These are phyloP conservation scores for Daldinia childiae DNA, from an alignment of 495 filamentous ascomycete genomes.

Conservation along the genomic window DNA sequence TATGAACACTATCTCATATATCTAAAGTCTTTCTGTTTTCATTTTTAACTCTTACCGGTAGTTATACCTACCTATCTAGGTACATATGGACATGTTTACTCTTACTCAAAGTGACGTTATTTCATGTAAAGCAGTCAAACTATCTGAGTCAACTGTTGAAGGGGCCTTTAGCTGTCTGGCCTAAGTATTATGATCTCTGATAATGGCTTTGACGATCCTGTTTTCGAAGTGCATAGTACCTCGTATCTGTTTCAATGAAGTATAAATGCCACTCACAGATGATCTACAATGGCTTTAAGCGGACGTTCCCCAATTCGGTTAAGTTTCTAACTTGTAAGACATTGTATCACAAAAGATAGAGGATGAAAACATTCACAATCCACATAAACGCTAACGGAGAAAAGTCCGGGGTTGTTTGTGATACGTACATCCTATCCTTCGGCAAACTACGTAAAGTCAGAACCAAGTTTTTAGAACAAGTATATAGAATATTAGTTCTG, in stretches of 20 bases:
- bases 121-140: too few species aligned
- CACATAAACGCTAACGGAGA: slow-evolving; percentile 21
- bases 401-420: slow-evolving; percentile 19
- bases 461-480: background rate
- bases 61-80: too few species aligned
- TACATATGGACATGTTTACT: too few species aligned
- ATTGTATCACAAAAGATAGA: slow-evolving; percentile 30
- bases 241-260: background rate
- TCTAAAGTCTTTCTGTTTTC: too few species aligned
- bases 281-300: slow-evolving; percentile 12
- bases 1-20: too few species aligned
- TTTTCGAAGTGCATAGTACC: background rate
- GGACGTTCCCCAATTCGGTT: slow-evolving; percentile 9
- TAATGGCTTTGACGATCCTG: background rate
- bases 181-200: background rate
- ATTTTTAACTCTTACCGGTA: too few species aligned
- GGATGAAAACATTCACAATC: slow-evolving; percentile 20
- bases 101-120: too few species aligned
- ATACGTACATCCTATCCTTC: slow-evolving; percentile 6
- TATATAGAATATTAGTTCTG: background rate
- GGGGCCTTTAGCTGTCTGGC: too few species aligned
- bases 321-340: slow-evolving; percentile 28
- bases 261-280: background rate
- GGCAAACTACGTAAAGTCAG: slow-evolving; percentile 1
- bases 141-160: too few species aligned